phyloP scores from a whole-genome alignment of 139 green algal species.

The Yamagishiella unicocca region DNA sequence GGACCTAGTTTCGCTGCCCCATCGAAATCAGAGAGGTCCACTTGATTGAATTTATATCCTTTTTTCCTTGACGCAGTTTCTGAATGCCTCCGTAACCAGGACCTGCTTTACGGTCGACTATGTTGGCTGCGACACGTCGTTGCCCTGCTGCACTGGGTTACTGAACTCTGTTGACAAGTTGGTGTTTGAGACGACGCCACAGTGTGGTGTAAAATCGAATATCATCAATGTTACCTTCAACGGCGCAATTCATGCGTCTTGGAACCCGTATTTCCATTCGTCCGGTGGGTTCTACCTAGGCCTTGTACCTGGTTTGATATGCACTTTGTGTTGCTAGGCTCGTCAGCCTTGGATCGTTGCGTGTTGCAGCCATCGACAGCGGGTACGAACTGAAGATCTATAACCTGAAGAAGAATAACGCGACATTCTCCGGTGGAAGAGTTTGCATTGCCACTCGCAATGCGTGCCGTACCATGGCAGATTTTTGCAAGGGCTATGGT shows the following conservation, averaged over 20 bases:
- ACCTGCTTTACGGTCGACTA: not conserved
- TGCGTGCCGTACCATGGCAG: not conserved
- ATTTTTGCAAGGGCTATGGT: not conserved
- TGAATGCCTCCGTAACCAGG: not conserved
- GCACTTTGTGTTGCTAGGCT: not conserved
- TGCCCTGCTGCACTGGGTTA: not conserved
- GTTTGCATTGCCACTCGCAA: not conserved
- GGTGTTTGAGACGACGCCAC: not conserved
- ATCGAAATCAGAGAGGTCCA: not conserved
- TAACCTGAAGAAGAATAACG: not conserved
- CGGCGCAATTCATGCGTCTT: not conserved
- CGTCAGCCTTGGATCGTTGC: not conserved
- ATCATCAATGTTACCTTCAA: not conserved
- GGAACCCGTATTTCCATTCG: not conserved
- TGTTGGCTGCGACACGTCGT: not conserved
- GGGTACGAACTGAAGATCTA: conserved; percentile 25
- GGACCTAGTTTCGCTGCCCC: not conserved
- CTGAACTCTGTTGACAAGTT: not conserved
- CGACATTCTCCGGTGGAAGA: not conserved
- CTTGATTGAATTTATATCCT: not conserved
- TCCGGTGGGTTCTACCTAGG: not conserved
- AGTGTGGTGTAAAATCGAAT: not conserved
- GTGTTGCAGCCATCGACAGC: not conserved
- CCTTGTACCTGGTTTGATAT: not conserved
- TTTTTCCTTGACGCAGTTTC: not conserved